These are phyloP conservation scores for Gardenia jasminoides DNA, from an alignment of 257 asterid genomes.

Conservation along the genomic window DNA sequence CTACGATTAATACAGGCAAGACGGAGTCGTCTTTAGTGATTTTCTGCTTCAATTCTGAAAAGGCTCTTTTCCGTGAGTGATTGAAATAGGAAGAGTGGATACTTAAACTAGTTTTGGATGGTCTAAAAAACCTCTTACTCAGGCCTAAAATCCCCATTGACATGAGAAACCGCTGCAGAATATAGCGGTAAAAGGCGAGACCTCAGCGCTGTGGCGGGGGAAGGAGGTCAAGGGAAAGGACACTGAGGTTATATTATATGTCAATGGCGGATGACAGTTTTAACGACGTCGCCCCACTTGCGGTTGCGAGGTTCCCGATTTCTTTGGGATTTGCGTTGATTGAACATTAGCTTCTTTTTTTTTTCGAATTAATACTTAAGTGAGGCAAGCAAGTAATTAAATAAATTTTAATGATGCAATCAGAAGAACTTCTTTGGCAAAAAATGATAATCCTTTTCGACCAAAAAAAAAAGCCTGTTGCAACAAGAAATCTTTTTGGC, in stretches of 20 bases:
- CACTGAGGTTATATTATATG: neutral
- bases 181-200: neutral
- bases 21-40: constrained; percentile 35
- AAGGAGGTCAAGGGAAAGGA: neutral
- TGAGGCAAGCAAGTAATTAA: too few relatives aligned
- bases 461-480: too few relatives aligned
- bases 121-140: constrained; percentile 4
- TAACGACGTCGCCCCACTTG: neutral
- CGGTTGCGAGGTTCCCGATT: neutral
- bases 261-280: neutral
- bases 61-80: constrained; percentile 34
- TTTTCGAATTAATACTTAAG: too few relatives aligned
- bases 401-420: too few relatives aligned
- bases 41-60: constrained; percentile 29
- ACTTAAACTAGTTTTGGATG: neutral
- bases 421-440: too few relatives aligned
- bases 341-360: too few relatives aligned
- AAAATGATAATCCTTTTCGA: too few relatives aligned
- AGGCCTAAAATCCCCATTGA: constrained; percentile 18
- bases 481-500: too few relatives aligned
- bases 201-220: neutral
- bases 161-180: neutral
- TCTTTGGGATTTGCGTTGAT: too few relatives aligned
- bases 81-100: constrained; percentile 17
- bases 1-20: constrained; percentile 80